Percentiles rank a stretch among this genome's conserved stretches.
These are phyloP conservation scores for Panellus pusillus DNA, from an alignment of 768 basidiomycete genomes.

Conservation along the genomic window DNA sequence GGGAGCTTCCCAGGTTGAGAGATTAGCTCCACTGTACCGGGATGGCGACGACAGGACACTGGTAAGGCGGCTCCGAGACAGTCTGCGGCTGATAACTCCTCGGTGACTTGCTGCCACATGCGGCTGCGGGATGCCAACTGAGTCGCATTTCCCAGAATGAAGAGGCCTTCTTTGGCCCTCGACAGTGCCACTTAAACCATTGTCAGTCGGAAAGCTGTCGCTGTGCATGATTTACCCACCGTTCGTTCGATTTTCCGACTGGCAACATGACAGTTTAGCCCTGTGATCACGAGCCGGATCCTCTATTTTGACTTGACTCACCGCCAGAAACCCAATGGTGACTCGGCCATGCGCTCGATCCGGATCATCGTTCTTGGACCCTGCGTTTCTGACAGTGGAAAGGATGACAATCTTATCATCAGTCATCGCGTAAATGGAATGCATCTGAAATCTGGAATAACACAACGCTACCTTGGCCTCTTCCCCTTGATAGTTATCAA, in stretches of 20 bases:
- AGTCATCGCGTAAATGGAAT: not conserved
- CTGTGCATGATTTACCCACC: conserved; percentile 29
- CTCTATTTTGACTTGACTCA: conserved; percentile 27
- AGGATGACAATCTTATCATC: conserved; percentile 62
- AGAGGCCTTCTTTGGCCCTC: conserved; percentile 72
- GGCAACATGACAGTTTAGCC: not conserved
- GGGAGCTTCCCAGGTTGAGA: conserved; percentile 54
- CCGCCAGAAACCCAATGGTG: conserved; percentile 74
- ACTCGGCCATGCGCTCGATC: conserved; percentile 31
- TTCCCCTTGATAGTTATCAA: conserved; percentile 80
- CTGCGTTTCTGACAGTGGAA: conserved; percentile 72
- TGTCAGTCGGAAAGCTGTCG: not conserved
- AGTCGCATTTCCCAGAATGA: conserved; percentile 66
- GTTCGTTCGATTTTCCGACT: conserved; percentile 60
- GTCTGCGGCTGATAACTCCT: conserved; percentile 51
- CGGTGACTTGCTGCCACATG: conserved; percentile 60
- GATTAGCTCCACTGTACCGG: conserved; percentile 38
- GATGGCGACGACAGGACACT: conserved; percentile 57
- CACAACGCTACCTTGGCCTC: conserved; percentile 55
- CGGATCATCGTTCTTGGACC: conserved; percentile 37
- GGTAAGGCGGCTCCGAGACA: conserved; percentile 55
- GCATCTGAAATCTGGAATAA: not conserved
- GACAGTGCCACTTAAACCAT: conserved; percentile 60
- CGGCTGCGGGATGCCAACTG: conserved; percentile 48
- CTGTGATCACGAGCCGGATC: not conserved